Evolutionary conservation across 2,329 filamentous ascomycete species (phyloP), one percentile per base, ranked within the genome.

Genomic region (Chaetomium sp.): DNA sequence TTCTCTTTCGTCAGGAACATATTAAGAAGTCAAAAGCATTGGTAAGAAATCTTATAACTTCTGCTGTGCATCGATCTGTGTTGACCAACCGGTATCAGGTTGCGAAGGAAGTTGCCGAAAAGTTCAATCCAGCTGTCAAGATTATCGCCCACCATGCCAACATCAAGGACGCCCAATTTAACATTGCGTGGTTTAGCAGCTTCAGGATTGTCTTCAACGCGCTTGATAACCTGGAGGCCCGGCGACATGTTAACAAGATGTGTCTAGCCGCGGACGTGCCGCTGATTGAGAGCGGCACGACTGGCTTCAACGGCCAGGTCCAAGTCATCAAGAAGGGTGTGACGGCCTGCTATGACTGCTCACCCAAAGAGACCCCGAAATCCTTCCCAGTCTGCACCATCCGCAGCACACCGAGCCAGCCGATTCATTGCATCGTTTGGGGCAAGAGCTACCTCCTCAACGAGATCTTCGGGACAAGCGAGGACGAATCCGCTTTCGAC

Each of bases 391-490:
- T 97, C 43, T 99, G 94, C 74, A 99, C 94, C 1, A 97, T 99
- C 65, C 84, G 94, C 69, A 96, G 90, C 70, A 99, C 91, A 0
- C 94, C 94, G 0, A 95, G 88, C 62, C 92, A 97, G 66, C 89
- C 92, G 0, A 97, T 99, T 44, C 94, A 99, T 72, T 97, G 94
- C 74, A 99, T 99, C 59, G 92, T 99, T 2, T 99, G 94, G 94
- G 92, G 83, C 19, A 99, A 97, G 74, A 96, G 91, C 69, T 99
- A 97, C 70, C 79, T 99, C 7, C 81, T 99, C 58, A 94, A 90
- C 62, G 94, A 99, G 70, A 85, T 99, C 6, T 99, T 96, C 64
- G 94, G 94, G 14, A 83, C 84, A 3, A 95, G 90, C 64, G 92
- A 97, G 70, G 90, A 96, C 58, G 87, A 92, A 60, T 80, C 87